phyloP scores from a whole-genome alignment of 306 rosid species.

The Sicyos baderoa region DNA sequence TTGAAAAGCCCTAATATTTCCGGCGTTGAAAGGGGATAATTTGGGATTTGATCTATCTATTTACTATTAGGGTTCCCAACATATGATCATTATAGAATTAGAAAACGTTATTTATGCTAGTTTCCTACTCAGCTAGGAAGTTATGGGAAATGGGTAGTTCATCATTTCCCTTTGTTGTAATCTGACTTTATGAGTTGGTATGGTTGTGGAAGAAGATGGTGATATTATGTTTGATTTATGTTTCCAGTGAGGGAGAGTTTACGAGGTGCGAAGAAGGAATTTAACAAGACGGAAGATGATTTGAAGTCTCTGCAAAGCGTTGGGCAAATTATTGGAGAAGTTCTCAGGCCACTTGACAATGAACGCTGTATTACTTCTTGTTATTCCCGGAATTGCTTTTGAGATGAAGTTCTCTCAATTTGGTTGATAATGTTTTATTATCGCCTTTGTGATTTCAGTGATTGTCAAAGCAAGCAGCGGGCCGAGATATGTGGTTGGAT shows the following conservation, averaged over 20 bases:
- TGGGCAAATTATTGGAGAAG: conserved; percentile 95
- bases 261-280: conserved; percentile 71
- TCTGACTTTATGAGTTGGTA: not conserved
- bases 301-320: conserved; percentile 98
- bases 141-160: conserved; percentile 7
- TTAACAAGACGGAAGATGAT: conserved; percentile 91
- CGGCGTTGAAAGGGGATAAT: not conserved
- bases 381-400: not conserved
- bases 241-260: conserved; percentile 73
- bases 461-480: conserved; percentile 99
- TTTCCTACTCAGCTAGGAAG: not conserved
- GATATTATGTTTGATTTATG: not conserved
- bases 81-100: not conserved
- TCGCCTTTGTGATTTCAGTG: conserved; percentile 45
- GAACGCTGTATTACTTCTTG: conserved; percentile 57
- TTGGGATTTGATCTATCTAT: not conserved
- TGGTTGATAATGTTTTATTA: conserved; percentile 18
- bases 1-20: not conserved
- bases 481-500: conserved; percentile 91
- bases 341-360: conserved; percentile 91
- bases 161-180: not conserved
- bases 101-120: not conserved
- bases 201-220: not conserved
- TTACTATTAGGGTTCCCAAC: not conserved
- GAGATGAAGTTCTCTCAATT: not conserved